phyloP scores from a whole-genome alignment of 352 stramenopile species.

The Phytopythium montanum region DNA sequence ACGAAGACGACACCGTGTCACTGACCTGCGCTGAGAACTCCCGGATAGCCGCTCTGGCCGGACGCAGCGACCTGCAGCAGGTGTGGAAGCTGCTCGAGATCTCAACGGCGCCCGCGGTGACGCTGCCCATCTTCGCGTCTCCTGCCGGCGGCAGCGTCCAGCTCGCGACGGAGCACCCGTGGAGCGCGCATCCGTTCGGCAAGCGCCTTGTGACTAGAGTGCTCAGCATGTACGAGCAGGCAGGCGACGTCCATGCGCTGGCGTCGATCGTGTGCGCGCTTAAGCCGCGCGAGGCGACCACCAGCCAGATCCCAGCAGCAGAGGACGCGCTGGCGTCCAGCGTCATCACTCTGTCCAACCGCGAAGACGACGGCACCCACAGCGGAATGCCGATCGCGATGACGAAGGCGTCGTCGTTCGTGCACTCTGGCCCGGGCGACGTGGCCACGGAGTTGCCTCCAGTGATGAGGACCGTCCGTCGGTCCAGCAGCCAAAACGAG shows the following conservation, averaged over 20 bases:
- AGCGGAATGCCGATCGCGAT: not conserved
- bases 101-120: slow-evolving; percentile 44
- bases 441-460: slow-evolving; percentile 30
- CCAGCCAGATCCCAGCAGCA: not conserved
- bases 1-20: slow-evolving; percentile 15
- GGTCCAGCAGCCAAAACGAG: slow-evolving; percentile 69
- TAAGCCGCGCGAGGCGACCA: slow-evolving; percentile 21
- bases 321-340: not conserved
- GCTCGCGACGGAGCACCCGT: slow-evolving; percentile 54
- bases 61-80: slow-evolving; percentile 66
- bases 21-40: slow-evolving; percentile 64
- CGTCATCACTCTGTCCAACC: not conserved
- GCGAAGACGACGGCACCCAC: not conserved
- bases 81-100: slow-evolving; percentile 81
- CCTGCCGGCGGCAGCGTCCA: slow-evolving; percentile 10
- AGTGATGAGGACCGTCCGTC: slow-evolving; percentile 40
- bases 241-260: slow-evolving; percentile 66
- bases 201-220: slow-evolving; percentile 73
- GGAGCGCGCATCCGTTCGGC: slow-evolving; percentile 79
- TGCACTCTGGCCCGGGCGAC: slow-evolving; percentile 32
- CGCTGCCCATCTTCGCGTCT: slow-evolving; percentile 47
- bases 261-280: slow-evolving; percentile 79
- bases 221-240: slow-evolving; percentile 75
- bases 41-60: slow-evolving; percentile 42
- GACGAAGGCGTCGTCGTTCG: slow-evolving; percentile 23